phyloP scores from a whole-genome alignment of 306 rosid genomes.

The Corylus heterophylla region DNA sequence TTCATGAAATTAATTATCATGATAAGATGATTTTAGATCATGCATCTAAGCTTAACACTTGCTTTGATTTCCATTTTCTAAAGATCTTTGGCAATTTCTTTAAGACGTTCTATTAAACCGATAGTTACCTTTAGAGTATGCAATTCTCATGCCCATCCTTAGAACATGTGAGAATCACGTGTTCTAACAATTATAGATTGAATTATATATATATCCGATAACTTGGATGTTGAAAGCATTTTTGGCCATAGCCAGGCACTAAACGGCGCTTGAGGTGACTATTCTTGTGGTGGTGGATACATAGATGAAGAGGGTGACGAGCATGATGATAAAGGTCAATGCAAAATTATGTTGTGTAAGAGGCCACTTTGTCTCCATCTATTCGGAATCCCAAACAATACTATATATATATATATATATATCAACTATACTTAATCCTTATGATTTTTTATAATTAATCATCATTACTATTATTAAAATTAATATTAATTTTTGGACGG shows the following conservation, averaged over 20 bases:
- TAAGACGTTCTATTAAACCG: no score
- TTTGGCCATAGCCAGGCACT: not conserved
- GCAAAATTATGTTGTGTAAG: conserved; percentile 33
- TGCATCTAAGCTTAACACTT: no score
- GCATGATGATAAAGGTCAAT: conserved; percentile 38
- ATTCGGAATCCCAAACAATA: conserved; percentile 30
- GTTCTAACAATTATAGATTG: no score
- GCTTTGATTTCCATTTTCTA: no score
- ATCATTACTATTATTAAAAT: conserved; percentile 14
- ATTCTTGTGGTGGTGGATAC: conserved; percentile 24
- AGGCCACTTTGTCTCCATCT: conserved; percentile 44
- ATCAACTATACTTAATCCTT: conserved; percentile 8
- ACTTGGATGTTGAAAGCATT: no score
- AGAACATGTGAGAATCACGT: no score
- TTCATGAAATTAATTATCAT: no score
- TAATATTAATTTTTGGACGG: conserved; percentile 42
- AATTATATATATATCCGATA: no score
- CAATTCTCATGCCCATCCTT: no score
- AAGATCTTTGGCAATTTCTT: no score
- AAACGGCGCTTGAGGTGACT: conserved; percentile 27
- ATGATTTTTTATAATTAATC: conserved; percentile 6
- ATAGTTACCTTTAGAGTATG: no score
- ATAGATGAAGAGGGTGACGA: conserved; percentile 36
- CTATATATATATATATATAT: not conserved
- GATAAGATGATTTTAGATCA: no score